A percentile compares a stretch with the other conserved stretches of the same genome.
These are phyloP conservation scores for Haematococcus sp. DNA, from an alignment of 139 green algal species.

Conservation along the genomic window DNA sequence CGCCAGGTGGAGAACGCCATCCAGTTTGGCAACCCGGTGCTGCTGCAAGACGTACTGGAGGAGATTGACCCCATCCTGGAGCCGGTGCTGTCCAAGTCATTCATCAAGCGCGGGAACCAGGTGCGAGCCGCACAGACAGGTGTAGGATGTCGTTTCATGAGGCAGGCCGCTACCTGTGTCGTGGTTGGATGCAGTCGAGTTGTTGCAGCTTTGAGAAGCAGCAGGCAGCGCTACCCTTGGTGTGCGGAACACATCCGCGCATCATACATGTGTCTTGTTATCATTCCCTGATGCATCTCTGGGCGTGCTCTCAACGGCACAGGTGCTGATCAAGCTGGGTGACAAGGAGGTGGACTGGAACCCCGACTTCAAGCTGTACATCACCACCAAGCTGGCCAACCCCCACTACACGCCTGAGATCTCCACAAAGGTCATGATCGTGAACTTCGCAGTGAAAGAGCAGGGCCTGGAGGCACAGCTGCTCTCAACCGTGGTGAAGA, in stretches of 20 bases:
- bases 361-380: constrained; percentile 81
- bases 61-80: constrained; percentile 82
- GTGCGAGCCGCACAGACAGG: no score
- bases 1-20: constrained; percentile 79
- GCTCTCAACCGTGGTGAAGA: constrained; percentile 73
- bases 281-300: no score
- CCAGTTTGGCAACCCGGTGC: constrained; percentile 75
- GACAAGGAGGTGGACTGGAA: constrained; percentile 67
- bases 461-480: constrained; percentile 83
- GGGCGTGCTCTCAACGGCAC: no score
- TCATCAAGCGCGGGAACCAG: constrained; percentile 78
- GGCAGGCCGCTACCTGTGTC: no score
- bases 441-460: constrained; percentile 84
- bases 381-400: constrained; percentile 87
- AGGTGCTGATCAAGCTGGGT: constrained; percentile 75
- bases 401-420: constrained; percentile 87
- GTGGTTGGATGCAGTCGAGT: no score
- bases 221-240: no score
- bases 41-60: constrained; percentile 68
- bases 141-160: no score
- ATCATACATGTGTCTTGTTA: no score
- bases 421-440: constrained; percentile 72
- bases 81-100: constrained; percentile 69
- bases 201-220: no score
- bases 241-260: no score